A percentile compares a stretch with the other conserved stretches of the same genome.
Evolutionary conservation across 2,329 filamentous ascomycete species (phyloP).

Genomic region (Hymenoscyphus fraxineus): DNA sequence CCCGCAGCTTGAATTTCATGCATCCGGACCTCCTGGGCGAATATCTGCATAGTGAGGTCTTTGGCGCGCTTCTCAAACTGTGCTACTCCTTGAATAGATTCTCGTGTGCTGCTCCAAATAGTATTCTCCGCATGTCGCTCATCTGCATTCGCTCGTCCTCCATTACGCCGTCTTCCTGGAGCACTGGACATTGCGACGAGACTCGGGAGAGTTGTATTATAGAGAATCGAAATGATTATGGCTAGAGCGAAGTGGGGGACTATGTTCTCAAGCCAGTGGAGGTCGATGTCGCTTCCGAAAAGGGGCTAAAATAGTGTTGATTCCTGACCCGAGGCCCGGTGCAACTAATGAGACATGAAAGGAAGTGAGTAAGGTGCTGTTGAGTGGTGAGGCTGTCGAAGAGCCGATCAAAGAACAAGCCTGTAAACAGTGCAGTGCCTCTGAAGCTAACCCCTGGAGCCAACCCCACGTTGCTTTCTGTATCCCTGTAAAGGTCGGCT

Average conservation of each 20-base stretch:
- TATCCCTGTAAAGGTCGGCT: not conserved
- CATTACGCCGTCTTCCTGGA: not conserved
- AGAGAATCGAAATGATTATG: not conserved
- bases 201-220: not conserved
- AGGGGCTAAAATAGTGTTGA: not conserved
- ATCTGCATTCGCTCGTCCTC: not conserved
- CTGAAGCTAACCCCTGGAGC: not conserved
- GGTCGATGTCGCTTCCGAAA: not conserved
- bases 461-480: not conserved
- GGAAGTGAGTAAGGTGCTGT: not conserved
- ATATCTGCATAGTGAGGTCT: constrained; percentile 14
- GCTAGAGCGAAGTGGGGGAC: not conserved
- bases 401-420: not conserved
- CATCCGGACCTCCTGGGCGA: constrained; percentile 13
- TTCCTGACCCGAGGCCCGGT: not conserved
- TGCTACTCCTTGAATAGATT: not conserved
- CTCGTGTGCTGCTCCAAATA: constrained; percentile 13
- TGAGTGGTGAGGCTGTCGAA: not conserved
- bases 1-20: not conserved
- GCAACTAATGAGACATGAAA: not conserved
- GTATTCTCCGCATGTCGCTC: not conserved
- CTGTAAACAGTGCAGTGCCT: not conserved
- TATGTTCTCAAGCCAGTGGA: not conserved
- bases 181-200: not conserved
- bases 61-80: constrained; percentile 8